Percentiles rank a stretch among this genome's conserved stretches.
These are phyloP conservation scores for Leishmania guyanensis DNA, from an alignment of 208 protist genomes.

Conservation along the genomic window DNA sequence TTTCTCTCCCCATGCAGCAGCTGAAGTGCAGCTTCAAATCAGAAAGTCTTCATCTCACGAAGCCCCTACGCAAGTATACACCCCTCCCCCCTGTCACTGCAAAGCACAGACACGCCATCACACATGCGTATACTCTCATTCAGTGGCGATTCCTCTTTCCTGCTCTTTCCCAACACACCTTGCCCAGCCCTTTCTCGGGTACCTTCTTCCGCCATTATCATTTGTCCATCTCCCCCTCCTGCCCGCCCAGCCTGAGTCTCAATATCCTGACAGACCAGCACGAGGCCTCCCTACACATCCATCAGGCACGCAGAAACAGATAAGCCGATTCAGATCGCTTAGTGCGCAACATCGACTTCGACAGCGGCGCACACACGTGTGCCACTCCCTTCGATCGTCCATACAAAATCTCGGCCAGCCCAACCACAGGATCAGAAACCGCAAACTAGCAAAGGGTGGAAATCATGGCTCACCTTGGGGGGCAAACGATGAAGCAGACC, in stretches of 20 bases:
- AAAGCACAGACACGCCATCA: not conserved
- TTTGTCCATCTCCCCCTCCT: not conserved
- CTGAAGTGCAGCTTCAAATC: not conserved
- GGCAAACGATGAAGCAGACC: slow-evolving; percentile 39
- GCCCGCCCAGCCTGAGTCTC: not conserved
- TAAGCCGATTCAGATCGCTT: not conserved
- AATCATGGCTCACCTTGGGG: slow-evolving; percentile 15
- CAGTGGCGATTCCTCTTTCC: not conserved
- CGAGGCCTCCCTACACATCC: not conserved
- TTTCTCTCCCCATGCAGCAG: not conserved
- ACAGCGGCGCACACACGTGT: not conserved
- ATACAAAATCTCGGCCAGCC: not conserved
- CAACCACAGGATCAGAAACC: not conserved
- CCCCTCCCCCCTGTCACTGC: not conserved
- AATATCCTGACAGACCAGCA: not conserved
- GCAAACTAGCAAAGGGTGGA: not conserved
- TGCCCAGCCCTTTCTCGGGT: not conserved
- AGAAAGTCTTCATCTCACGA: not conserved
- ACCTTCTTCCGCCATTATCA: not conserved
- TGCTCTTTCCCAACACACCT: not conserved
- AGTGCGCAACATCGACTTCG: not conserved
- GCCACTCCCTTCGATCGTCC: not conserved
- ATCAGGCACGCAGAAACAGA: not conserved
- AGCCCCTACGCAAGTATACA: not conserved
- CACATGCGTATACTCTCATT: not conserved